phyloP scores from a whole-genome alignment of 306 rosid species.

The Arachis hypogaea region DNA sequence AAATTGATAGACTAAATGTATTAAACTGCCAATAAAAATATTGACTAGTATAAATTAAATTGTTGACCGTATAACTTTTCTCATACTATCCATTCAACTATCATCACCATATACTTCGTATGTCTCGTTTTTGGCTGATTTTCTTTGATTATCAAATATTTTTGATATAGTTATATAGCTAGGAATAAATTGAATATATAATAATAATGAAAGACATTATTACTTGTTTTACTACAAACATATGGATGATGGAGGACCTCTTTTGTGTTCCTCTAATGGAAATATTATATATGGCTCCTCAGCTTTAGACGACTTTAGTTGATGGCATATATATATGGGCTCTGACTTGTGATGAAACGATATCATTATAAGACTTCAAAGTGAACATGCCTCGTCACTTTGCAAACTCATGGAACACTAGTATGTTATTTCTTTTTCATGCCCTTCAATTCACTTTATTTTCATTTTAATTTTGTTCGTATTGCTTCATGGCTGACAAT shows the following conservation, averaged over 20 bases:
- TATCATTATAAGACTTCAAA: slow-evolving; percentile 21
- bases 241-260: slow-evolving; percentile 34
- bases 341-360: slow-evolving; percentile 37
- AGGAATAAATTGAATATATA: background rate
- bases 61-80: too few species aligned
- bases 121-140: too few species aligned
- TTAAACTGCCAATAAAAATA: too few species aligned
- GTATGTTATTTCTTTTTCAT: slow-evolving; percentile 22
- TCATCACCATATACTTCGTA: too few species aligned
- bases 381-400: slow-evolving; percentile 35
- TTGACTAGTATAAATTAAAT: too few species aligned
- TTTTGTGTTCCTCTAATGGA: slow-evolving; percentile 19
- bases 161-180: too few species aligned
- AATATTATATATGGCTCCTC: background rate
- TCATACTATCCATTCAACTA: too few species aligned
- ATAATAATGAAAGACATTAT: background rate
- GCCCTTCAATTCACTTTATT: background rate
- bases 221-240: slow-evolving; percentile 18
- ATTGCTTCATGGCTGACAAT: slow-evolving; percentile 7
- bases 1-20: too few species aligned
- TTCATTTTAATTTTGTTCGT: background rate
- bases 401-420: background rate
- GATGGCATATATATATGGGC: slow-evolving; percentile 18
- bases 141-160: too few species aligned
- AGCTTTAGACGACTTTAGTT: slow-evolving; percentile 33